Conservation (phyloP, 1,139 yeast genomes). For the Trichomonascaceae sp. region DNA sequence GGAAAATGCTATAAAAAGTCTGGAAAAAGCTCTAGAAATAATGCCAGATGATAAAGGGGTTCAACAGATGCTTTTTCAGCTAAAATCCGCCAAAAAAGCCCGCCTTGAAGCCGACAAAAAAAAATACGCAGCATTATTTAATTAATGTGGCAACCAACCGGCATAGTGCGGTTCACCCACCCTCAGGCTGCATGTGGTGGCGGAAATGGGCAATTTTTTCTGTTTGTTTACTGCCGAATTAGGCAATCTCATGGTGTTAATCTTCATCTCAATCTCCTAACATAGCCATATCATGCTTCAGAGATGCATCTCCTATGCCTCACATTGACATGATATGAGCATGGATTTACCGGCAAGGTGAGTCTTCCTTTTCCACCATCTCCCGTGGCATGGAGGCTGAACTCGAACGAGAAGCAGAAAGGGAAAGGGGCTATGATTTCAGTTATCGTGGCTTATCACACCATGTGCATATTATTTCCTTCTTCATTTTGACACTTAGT, state of each 20-base stretch:
- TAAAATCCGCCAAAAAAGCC: conserved; percentile 46
- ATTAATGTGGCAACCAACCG: conserved; percentile 8
- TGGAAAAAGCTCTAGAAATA: conserved; percentile 57
- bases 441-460: background rate
- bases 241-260: conserved; percentile 2
- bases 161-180: background rate
- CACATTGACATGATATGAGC: background rate
- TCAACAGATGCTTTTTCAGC: conserved; percentile 56
- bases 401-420: background rate
- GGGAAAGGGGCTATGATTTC: background rate
- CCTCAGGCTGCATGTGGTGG: background rate
- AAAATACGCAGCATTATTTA: conserved; percentile 78
- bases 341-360: background rate
- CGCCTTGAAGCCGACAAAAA: conserved; percentile 70
- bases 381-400: background rate
- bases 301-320: background rate
- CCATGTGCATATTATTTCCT: background rate
- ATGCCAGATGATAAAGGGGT: conserved; percentile 77
- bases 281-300: background rate
- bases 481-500: conserved; percentile 12
- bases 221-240: conserved; percentile 8
- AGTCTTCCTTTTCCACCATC: background rate
- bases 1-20: conserved; percentile 60
- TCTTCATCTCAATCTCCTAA: background rate
- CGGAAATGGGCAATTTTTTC: background rate